phyloP scores from a whole-genome alignment of 2,329 filamentous ascomycete genomes.

The Neoarthrinium moseri region DNA sequence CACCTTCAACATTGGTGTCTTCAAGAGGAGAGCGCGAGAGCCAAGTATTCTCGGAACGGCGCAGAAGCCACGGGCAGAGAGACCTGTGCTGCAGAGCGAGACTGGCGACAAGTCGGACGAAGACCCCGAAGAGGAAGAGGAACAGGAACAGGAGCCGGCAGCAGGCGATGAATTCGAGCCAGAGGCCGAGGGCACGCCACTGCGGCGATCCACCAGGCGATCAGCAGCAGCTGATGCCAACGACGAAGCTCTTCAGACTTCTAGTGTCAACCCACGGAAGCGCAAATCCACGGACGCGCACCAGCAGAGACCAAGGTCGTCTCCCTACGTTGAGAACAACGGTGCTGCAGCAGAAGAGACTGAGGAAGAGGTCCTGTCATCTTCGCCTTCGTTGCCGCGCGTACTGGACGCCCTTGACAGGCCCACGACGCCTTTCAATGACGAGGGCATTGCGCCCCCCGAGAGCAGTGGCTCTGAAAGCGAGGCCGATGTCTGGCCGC shows the following conservation, averaged over 20 bases:
- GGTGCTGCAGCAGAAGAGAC: conserved; percentile 20
- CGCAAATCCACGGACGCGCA: conserved; percentile 53
- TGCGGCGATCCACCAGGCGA: conserved; percentile 48
- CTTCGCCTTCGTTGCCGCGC: conserved; percentile 20
- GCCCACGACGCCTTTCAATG: conserved; percentile 39
- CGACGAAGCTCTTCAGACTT: conserved; percentile 23
- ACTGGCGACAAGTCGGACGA: conserved; percentile 34
- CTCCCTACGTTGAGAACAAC: conserved; percentile 29
- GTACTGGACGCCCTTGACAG: conserved; percentile 13
- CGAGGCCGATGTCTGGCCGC: conserved; percentile 47
- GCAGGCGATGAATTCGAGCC: conserved; percentile 54
- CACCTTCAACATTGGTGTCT: conserved; percentile 52
- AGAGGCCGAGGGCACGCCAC: conserved; percentile 67
- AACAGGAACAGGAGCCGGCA: conserved; percentile 33
- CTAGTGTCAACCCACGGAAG: conserved; percentile 45
- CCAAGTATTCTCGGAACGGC: conserved; percentile 60
- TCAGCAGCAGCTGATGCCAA: conserved; percentile 20
- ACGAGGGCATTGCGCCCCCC: conserved; percentile 54
- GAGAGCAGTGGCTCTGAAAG: conserved; percentile 49
- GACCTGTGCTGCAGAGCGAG: conserved; percentile 27
- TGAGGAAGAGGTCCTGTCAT: conserved; percentile 22
- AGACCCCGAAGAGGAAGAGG: conserved; percentile 43
- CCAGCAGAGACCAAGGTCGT: conserved; percentile 30
- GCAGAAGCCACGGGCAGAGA: conserved; percentile 37
- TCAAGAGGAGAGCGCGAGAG: conserved; percentile 56